These are phyloP conservation scores for Diplodia mutila DNA, from an alignment of 2,329 filamentous ascomycete genomes.

Conservation along the genomic window DNA sequence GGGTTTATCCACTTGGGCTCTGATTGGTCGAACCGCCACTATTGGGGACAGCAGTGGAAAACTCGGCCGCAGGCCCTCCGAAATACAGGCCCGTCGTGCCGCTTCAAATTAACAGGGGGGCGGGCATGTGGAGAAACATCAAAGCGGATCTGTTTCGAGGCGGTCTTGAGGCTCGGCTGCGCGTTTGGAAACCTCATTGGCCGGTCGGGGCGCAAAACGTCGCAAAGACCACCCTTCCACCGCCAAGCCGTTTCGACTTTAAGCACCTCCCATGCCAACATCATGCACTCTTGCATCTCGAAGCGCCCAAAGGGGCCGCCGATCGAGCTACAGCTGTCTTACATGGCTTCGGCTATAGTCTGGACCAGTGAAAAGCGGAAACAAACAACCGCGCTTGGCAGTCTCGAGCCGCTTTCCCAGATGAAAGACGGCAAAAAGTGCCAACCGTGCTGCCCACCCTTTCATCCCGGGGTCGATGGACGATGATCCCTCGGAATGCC, in stretches of 20 bases:
- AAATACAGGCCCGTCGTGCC: conserved; percentile 20
- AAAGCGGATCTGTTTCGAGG: conserved; percentile 9
- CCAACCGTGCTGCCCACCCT: background rate
- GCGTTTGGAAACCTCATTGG: conserved; percentile 6
- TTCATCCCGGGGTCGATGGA: background rate
- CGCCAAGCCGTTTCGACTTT: conserved; percentile 25
- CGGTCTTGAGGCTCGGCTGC: conserved; percentile 11
- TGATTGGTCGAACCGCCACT: conserved; percentile 5
- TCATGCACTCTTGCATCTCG: conserved; percentile 15
- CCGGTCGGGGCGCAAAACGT: background rate
- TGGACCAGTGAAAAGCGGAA: conserved; percentile 16
- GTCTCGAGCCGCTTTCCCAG: conserved; percentile 10
- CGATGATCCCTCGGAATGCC: conserved; percentile 11
- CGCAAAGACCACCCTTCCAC: conserved; percentile 8
- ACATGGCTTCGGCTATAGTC: conserved; percentile 5
- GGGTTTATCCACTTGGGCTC: background rate
- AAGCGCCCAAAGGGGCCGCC: conserved; percentile 10
- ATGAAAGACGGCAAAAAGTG: conserved; percentile 20
- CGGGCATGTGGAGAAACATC: conserved; percentile 6
- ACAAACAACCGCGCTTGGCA: conserved; percentile 7
- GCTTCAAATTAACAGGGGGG: conserved; percentile 17
- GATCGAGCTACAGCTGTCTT: conserved; percentile 5
- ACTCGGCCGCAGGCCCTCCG: conserved; percentile 7
- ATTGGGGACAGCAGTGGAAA: background rate
- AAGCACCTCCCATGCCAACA: conserved; percentile 3